Evolutionary conservation across 2,329 filamentous ascomycete species (phyloP).

Genomic region (Trichophaea hybrida): DNA sequence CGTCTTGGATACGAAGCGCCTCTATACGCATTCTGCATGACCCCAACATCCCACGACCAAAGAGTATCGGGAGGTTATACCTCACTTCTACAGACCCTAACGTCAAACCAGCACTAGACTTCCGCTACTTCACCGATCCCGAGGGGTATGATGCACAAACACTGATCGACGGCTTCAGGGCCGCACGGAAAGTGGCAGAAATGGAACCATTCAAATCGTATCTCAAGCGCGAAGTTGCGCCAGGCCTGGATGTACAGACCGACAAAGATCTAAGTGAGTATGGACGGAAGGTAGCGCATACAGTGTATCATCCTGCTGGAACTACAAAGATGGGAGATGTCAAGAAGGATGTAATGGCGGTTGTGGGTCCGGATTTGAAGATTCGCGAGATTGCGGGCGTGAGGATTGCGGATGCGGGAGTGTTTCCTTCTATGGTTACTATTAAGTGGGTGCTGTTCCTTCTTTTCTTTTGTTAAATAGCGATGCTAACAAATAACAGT

Average conservation of each 20-base stretch:
- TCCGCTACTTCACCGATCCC: conserved; percentile 77
- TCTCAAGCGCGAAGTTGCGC: conserved; percentile 70
- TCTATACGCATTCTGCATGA: conserved; percentile 80
- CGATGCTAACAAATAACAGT: conserved; percentile 23
- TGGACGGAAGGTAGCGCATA: conserved; percentile 66
- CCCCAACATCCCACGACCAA: conserved; percentile 73
- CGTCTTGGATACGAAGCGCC: conserved; percentile 39
- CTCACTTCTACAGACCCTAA: conserved; percentile 59
- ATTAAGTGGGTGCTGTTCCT: conserved; percentile 43
- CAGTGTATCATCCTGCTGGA: conserved; percentile 78
- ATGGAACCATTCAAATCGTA: conserved; percentile 66
- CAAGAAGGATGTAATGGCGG: conserved; percentile 47
- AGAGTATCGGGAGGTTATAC: conserved; percentile 62
- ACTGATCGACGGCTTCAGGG: conserved; percentile 61
- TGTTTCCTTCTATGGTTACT: conserved; percentile 75
- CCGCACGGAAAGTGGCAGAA: conserved; percentile 60
- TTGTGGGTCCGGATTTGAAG: conserved; percentile 63
- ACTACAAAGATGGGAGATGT: conserved; percentile 83
- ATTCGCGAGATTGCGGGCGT: conserved; percentile 58
- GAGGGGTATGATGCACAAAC: conserved; percentile 75
- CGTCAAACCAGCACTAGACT: conserved; percentile 71
- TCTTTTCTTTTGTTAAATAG: neutral
- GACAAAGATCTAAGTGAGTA: conserved; percentile 75
- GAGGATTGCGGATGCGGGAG: conserved; percentile 70
- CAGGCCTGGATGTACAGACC: conserved; percentile 55